Conservation (phyloP, 345 rosid species). For the Aquilaria yunnanensis region DNA sequence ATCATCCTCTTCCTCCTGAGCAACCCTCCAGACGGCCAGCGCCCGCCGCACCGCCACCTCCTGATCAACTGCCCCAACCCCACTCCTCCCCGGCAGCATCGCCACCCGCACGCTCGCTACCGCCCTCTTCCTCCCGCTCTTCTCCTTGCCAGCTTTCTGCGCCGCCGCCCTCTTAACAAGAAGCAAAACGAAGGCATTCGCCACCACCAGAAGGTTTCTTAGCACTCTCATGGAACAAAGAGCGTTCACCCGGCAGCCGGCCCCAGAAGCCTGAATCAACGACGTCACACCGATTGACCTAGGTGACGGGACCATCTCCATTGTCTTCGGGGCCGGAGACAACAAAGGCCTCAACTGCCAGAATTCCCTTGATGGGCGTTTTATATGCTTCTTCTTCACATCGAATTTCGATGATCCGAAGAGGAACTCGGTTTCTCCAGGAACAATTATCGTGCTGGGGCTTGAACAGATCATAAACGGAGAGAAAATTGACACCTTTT, state of each 20-base stretch:
- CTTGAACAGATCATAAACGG: too few species aligned
- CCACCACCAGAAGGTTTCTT: slow-evolving; percentile 29
- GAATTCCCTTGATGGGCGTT: too few species aligned
- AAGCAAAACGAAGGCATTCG: slow-evolving; percentile 42
- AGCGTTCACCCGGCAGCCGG: slow-evolving; percentile 69
- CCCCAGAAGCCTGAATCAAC: slow-evolving; percentile 72
- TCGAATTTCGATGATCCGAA: too few species aligned
- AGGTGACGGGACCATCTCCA: slow-evolving; percentile 29
- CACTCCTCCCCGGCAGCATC: slow-evolving; percentile 48
- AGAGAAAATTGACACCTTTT: too few species aligned
- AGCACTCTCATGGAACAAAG: slow-evolving; percentile 49
- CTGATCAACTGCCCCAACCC: slow-evolving; percentile 34
- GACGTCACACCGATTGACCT: slow-evolving; percentile 27
- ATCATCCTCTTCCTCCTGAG: slow-evolving; percentile 42
- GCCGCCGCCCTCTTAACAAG: slow-evolving; percentile 24
- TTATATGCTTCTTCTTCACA: too few species aligned
- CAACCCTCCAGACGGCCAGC: slow-evolving; percentile 53
- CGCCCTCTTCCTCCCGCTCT: slow-evolving; percentile 21
- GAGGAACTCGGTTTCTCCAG: too few species aligned
- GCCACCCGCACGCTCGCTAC: slow-evolving; percentile 34
- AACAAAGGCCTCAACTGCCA: too few species aligned
- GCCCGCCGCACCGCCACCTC: slow-evolving; percentile 61
- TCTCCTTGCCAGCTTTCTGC: slow-evolving; percentile 28
- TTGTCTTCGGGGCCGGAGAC: neutral
- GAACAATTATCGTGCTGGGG: too few species aligned